Base-by-base conservation (phyloP, 306 rosid genomes). In the Lotus japonicus region DNA sequence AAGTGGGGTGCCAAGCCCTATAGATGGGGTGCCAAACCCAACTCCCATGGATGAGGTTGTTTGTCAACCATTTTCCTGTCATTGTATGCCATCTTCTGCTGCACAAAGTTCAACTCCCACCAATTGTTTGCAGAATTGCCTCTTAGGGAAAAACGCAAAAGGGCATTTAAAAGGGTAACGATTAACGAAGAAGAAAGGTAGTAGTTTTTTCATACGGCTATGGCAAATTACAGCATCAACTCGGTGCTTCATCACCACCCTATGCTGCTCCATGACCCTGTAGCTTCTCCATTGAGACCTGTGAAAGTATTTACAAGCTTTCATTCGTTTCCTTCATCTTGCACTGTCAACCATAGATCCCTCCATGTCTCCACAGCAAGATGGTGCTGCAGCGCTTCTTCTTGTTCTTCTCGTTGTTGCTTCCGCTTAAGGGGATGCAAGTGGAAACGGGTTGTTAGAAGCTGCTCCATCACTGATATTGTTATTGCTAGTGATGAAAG, bases 401-500 rank as follows among this genome's bases (percentile, higher is more conserved):
- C 0, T 68, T 39, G n/a, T n/a, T n/a, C n/a, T n/a, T n/a, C 0
- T 58, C 9, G 72, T 69, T 16, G 45, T 45, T 60, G 70, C 54
- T 56, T 77, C n/a, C 23, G 52, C 61, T 77, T 52, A 6, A 18
- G 58, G 64, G 50, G 64, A 13, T 42, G 70, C 75, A 82, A 62
- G 73, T 54, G 67, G 66, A 87, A 66, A 38, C 73, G 33, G 79
- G 46, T 57, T 59, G 38, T 58, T 11, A 79, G 69, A 46, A 65
- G 80, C 26, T 71, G 87, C 70, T 81, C 88, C 8, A 38, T 76
- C 63, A 77, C 36, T 35, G 87, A 95, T n/a, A 64, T 81, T 65
- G 88, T 88, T 58, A 74, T 84, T 79, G 80, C 85, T 5, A 23
- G 65, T 14, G 87, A 83, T 71, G 83, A 74, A 17, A 85, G 71